A percentile compares a stretch with the other conserved stretches of the same genome.
These are phyloP conservation scores for Cytospora piceae DNA, from an alignment of 2,329 filamentous ascomycete species.

Conservation along the genomic window DNA sequence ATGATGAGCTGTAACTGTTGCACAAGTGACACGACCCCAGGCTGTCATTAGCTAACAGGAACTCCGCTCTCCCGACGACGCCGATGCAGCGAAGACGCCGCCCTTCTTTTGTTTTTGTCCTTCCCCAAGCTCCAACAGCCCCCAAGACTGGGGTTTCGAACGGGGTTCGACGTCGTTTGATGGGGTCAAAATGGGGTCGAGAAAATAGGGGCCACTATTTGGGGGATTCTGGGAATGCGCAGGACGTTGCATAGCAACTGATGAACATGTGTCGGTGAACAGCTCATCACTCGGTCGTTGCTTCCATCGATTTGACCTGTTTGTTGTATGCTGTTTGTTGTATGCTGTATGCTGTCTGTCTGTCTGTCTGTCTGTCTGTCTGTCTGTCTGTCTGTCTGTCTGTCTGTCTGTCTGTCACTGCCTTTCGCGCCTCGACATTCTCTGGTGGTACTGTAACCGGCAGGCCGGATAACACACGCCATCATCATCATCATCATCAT, in stretches of 20 bases:
- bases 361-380: no score
- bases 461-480: conserved; percentile 8
- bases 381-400: no score
- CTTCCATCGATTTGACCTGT: background rate
- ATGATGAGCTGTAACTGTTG: conserved; percentile 22
- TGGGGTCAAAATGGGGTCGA: background rate
- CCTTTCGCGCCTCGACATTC: background rate
- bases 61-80: conserved; percentile 12
- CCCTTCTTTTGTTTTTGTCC: background rate
- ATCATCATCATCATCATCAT: background rate
- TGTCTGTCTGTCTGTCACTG: background rate
- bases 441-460: background rate
- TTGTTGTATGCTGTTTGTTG: no score
- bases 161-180: background rate
- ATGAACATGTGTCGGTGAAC: conserved; percentile 28
- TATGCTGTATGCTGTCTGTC: no score
- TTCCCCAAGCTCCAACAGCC: conserved; percentile 21
- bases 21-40: conserved; percentile 21
- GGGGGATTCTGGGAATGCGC: background rate
- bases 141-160: conserved; percentile 9
- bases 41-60: conserved; percentile 24
- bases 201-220: background rate
- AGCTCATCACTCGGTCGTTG: conserved; percentile 18
- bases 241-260: background rate
- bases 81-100: no score